Evolutionary conservation across 768 basidiomycete genomes (phyloP), one percentile per base, ranked within the genome.

Genomic region (Boletus fagicola): DNA sequence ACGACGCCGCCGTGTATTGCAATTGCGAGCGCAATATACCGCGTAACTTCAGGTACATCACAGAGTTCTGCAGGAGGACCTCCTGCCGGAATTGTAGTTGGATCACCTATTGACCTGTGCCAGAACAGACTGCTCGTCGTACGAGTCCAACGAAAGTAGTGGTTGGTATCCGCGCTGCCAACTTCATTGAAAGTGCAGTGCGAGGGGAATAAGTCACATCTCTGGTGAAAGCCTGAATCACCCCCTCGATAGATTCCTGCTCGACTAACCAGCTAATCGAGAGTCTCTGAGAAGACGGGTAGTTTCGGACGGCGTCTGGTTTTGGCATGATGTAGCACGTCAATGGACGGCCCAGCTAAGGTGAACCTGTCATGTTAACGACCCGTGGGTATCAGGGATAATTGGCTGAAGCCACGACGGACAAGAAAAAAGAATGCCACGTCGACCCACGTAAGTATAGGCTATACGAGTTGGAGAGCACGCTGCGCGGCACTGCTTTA

Each of bases 121-220:
- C n/a, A n/a, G n/a, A n/a, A n/a, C n/a, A n/a, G n/a, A n/a, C n/a
- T n/a, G n/a, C n/a, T n/a, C n/a, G n/a, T n/a, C n/a, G n/a, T n/a
- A n/a, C n/a, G n/a, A n/a, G n/a, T n/a, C n/a, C n/a, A n/a, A n/a
- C n/a, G n/a, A n/a, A n/a, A n/a, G n/a, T n/a, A n/a, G n/a, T n/a
- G n/a, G n/a, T n/a, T n/a, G n/a, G n/a, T n/a, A n/a, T n/a, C n/a
- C n/a, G n/a, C n/a, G n/a, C n/a, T n/a, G n/a, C n/a, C n/a, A n/a
- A n/a, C n/a, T n/a, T n/a, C n/a, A n/a, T n/a, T n/a, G n/a, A n/a
- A n/a, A n/a, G n/a, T n/a, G n/a, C n/a, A n/a, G 26, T 26, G 26
- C 26, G 26, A 26, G 5, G 26, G 26, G 70, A n/a, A 69, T 61
- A 26, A 74, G 56, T 22, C 65, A 58, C 0, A 57, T 63, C 20